Conservation (phyloP, 495 filamentous ascomycete species). For the Xylaria cubensis region DNA sequence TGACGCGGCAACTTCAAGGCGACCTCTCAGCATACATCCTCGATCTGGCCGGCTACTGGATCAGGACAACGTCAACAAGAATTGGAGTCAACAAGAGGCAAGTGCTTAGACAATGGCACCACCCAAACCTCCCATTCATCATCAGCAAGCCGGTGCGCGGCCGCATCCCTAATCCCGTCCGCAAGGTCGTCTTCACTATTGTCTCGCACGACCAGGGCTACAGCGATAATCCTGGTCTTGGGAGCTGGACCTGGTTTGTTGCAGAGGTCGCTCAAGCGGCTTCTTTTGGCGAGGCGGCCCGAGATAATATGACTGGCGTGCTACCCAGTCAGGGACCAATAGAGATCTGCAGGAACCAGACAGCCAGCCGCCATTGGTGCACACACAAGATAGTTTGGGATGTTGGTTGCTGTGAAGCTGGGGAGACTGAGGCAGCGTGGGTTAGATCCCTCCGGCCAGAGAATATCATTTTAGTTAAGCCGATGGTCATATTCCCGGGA, state of each 20-base stretch:
- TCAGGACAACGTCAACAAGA: slow-evolving; percentile 28
- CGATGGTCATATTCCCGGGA: slow-evolving; percentile 31
- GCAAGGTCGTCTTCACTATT: slow-evolving; percentile 33
- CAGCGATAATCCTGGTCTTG: too few species aligned
- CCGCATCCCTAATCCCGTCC: slow-evolving; percentile 23
- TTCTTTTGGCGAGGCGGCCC: not conserved
- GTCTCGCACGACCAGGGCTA: slow-evolving; percentile 33
- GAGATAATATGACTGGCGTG: not conserved
- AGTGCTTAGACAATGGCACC: slow-evolving; percentile 31
- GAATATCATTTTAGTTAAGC: slow-evolving; percentile 17
- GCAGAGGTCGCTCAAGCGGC: too few species aligned
- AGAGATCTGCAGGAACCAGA: too few species aligned
- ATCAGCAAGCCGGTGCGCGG: slow-evolving; percentile 29
- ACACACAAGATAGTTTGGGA: too few species aligned
- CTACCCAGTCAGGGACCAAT: not conserved
- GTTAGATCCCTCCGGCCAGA: too few species aligned
- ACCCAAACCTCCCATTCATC: slow-evolving; percentile 29
- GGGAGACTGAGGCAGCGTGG: too few species aligned
- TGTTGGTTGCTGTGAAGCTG: too few species aligned
- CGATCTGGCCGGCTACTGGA: slow-evolving; percentile 35
- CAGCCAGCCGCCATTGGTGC: too few species aligned
- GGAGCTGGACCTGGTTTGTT: too few species aligned
- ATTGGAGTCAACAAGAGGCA: slow-evolving; percentile 29
- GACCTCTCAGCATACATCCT: slow-evolving; percentile 28
- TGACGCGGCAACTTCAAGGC: not conserved